These are phyloP conservation scores for Gyrodon lividus DNA, from an alignment of 768 basidiomycete species.

Conservation along the genomic window DNA sequence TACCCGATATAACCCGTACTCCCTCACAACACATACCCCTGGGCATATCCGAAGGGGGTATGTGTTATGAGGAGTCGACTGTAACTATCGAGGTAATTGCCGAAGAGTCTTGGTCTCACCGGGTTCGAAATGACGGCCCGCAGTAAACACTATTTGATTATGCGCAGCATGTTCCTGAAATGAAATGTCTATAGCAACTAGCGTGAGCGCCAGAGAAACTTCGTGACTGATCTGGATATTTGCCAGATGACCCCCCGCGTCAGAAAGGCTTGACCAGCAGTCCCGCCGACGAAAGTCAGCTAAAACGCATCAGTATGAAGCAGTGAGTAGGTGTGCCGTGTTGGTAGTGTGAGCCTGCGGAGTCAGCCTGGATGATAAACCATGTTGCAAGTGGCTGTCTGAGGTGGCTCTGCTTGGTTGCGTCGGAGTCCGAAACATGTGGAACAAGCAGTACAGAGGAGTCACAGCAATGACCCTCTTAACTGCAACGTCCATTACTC, in stretches of 20 bases:
- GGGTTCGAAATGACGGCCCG: background rate
- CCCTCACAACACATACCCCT: too few species aligned
- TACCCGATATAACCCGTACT: too few species aligned
- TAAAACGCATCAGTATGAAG: background rate
- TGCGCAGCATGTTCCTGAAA: background rate
- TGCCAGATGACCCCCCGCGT: too few species aligned
- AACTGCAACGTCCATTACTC: background rate
- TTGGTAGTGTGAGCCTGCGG: background rate
- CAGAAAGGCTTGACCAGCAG: background rate
- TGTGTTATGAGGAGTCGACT: too few species aligned
- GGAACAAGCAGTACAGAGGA: constrained; percentile 4
- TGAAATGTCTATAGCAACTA: background rate
- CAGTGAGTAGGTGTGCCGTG: background rate
- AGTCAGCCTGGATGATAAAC: background rate
- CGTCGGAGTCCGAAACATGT: constrained; percentile 25
- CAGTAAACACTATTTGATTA: background rate
- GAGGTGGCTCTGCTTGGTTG: background rate
- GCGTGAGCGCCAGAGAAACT: background rate
- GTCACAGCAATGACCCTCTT: background rate
- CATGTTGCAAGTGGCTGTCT: background rate
- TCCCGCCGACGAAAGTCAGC: background rate
- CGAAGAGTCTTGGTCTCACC: background rate
- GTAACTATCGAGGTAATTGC: too few species aligned
- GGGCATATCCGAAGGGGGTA: too few species aligned
- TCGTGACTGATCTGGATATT: background rate